Base-by-base conservation (phyloP, 192 early-diverging fungal species). In the Allomyces macrogynus region DNA sequence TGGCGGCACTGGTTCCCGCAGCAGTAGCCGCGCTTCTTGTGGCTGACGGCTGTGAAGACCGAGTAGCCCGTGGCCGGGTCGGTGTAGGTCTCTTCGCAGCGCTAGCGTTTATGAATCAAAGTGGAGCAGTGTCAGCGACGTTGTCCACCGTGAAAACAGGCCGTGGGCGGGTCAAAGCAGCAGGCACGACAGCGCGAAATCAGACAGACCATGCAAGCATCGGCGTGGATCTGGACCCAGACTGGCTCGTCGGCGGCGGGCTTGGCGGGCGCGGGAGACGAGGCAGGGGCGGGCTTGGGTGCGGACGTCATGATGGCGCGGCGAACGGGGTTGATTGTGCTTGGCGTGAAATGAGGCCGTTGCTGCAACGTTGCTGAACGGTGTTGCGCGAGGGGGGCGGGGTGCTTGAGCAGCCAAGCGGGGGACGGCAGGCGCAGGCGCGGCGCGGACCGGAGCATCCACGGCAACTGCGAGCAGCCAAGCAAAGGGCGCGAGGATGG, bases 1-100 rank as follows among this genome's bases (percentile, higher is more conserved):
- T 86, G 84, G 7, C 84, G 76, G 73, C 84, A 86, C 20, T 74
- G 72, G 42, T 80, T 81, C 22, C 84, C 84, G 66, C 84, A 84
- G 68, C 84, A 84, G 64, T 82, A 81, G 23, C 81, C 84, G 27
- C 84, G 69, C 54, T 75, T 71, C 60, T 64, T 63, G 67, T 86
- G 84, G 60, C 73, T 67, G 42, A 84, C 63, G 68, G 78, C 82
- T 5, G 84, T 84, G 74, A 86, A 83, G 25, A 84, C 84, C 23
- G 70, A 71, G 67, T 84, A 86, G 2, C 81, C 81, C 10, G 84
- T 86, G 23, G 70, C 80, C 12, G 84, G 84, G 66, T 86, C 84
- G 25, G 72, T 79, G 67, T 86, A 86, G 60, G 70, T 80, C 61
- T 76, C 71, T 49, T 68, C 67, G 61, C 75, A 71, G 11, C 64